Evolutionary conservation across 176 grass and related monocot species (phyloP), one percentile per base, ranked within the genome.

Genomic region (Carex cristatella): DNA sequence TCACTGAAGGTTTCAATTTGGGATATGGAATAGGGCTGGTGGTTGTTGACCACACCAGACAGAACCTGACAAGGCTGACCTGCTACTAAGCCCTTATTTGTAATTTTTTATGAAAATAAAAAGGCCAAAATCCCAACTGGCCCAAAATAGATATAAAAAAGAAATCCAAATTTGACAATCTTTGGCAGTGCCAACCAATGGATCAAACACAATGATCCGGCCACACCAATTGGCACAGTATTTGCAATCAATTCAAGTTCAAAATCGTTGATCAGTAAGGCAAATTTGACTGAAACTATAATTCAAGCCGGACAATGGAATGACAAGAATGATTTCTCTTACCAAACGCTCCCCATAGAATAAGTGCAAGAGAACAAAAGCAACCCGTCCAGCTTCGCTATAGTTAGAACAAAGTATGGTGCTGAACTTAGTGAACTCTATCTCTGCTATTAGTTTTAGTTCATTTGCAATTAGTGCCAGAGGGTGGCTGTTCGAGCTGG

Each of bases 331-430:
- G 44, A 14, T 32, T 33, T 71, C 89, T 94, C 89, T 94, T 71
- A 97, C 94, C 89, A 97, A 81, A 81, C 87, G 88, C 85, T 92
- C 79, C 42, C 90, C 90, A 91, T 94, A 94, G 76, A 94, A 79
- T 61, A 88, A 85, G 55, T 97, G 94, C 54, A 92, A 72, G 49
- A 94, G 72, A 85, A 87, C 69, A 71, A 94, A 60, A 87, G 89
- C 88, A 76, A 92, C 72, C 67, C 61, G 84, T 69, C 89, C 90
- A 89, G 92, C 90, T 85, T 94, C 90, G 73, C 87, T 89, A 91
- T 92, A 97, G 74, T 86, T 68, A 68, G 87, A 81, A 44, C 85
- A 32, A 84, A 94, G 86, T 82, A 94, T 61, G 79, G 92, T 88
- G 87, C 81, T 86, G 85, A 91, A 97, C 40, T n/a, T 33, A 70